Evolutionary conservation across 2,329 filamentous ascomycete species (phyloP), one percentile per base, ranked within the genome.

Genomic region (Fusarium austroafricanum): DNA sequence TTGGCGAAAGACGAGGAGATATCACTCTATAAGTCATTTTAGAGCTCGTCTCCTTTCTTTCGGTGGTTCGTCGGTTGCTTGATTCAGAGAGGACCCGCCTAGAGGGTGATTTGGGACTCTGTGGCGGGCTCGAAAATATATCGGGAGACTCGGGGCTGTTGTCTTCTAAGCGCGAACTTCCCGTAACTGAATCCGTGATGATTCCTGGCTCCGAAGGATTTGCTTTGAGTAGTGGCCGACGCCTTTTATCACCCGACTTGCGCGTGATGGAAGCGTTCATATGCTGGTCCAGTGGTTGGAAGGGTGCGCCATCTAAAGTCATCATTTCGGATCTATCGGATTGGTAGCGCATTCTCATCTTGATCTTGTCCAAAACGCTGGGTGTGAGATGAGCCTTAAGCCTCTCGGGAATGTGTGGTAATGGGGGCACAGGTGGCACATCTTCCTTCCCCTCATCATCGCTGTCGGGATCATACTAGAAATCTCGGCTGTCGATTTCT

Each of bases 381-480:
- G 72, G 67, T 9, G 75, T 73, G 21, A 70, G 31, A 11, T 67
- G 68, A 9, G 66, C 46, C 52, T 56, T 71, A 17, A 74, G 62
- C 5, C 70, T 63, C 47, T 79, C 77, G 10, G 77, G 76, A 18
- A 79, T 77, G 1, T 72, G 69, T n/a, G 77, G 76, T 10, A 79
- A 52, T 7, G 76, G 71, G 8, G 74, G 73, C 9, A 72, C 71
- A 3, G 72, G 72, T 10, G 71, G 71, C 11, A 67, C 46, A 12
- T 73, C 70, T 17, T 67, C 61, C n/a, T 61, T 65, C 23, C 49
- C 39, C 14, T 77, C 76, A 42, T 75, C 71, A 14, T 78, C 78
- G 40, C 75, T 79, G 70, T 80, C 77, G 65, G 78, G 71, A 67
- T 76, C 69, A 57, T 80, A 80, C 78, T 80, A 80, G 51, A 76